Percentiles rank a stretch among this genome's conserved stretches.
These are phyloP conservation scores for Viola odorata DNA, from an alignment of 345 rosid species.

Conservation along the genomic window DNA sequence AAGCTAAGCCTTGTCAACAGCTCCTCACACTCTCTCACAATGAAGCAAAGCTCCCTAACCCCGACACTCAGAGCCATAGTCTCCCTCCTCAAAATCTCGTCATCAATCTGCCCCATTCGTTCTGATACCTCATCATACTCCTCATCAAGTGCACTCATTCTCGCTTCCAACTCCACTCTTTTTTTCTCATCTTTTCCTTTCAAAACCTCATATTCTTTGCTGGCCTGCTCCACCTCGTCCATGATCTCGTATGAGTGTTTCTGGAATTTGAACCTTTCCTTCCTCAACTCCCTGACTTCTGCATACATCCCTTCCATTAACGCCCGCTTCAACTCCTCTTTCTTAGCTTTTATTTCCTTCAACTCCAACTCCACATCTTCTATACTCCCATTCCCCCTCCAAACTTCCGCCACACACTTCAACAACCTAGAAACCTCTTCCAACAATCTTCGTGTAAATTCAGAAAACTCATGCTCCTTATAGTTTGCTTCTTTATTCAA, in stretches of 20 bases:
- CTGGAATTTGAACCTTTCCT: slow-evolving; percentile 45
- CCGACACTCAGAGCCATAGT: slow-evolving; percentile 57
- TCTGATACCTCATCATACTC: slow-evolving; percentile 64
- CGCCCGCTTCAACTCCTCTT: slow-evolving; percentile 53
- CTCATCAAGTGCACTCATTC: slow-evolving; percentile 41
- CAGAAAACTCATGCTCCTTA: slow-evolving; percentile 48
- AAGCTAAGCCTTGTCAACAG: slow-evolving; percentile 53
- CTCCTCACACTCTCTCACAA: slow-evolving; percentile 76
- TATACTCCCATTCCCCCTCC: slow-evolving; percentile 45
- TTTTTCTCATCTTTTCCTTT: slow-evolving; percentile 22
- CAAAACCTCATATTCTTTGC: slow-evolving; percentile 33
- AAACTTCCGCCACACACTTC: slow-evolving; percentile 49
- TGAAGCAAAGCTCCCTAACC: slow-evolving; percentile 70
- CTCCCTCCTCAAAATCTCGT: slow-evolving; percentile 52
- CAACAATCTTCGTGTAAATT: slow-evolving; percentile 49
- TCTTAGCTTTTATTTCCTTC: slow-evolving; percentile 49
- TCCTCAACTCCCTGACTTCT: slow-evolving; percentile 41
- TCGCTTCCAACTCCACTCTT: slow-evolving; percentile 38
- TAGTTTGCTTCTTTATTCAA: slow-evolving; percentile 26
- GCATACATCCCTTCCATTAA: slow-evolving; percentile 52
- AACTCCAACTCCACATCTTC: slow-evolving; percentile 37
- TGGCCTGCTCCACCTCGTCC: slow-evolving; percentile 37
- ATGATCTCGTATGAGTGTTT: slow-evolving; percentile 45
- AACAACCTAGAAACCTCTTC: slow-evolving; percentile 53
- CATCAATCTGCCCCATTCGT: slow-evolving; percentile 59